Conservation (phyloP, 2,329 filamentous ascomycete genomes). For the Hymenoscyphus occultus region DNA sequence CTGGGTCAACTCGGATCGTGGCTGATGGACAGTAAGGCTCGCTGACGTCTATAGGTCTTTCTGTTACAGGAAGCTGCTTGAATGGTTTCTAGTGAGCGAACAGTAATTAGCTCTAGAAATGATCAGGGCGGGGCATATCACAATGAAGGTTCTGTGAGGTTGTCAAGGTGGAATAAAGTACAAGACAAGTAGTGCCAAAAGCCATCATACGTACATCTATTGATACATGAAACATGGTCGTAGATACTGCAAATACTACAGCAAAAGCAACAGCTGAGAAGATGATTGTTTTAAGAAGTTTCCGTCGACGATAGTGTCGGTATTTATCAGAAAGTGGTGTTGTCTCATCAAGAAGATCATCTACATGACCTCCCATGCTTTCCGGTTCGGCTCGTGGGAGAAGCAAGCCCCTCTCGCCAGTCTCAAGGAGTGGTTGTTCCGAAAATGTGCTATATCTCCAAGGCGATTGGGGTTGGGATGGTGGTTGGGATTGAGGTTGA, state of each 20-base stretch:
- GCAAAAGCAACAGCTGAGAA: slow-evolving; percentile 25
- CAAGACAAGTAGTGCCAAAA: neutral
- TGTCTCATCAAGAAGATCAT: slow-evolving; percentile 23
- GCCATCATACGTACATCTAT: slow-evolving; percentile 17
- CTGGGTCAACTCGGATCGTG: slow-evolving; percentile 18
- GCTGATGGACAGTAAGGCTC: slow-evolving; percentile 28
- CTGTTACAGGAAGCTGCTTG: slow-evolving; percentile 3
- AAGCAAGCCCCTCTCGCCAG: slow-evolving; percentile 12
- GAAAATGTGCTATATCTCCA: slow-evolving; percentile 30
- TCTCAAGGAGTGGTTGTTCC: slow-evolving; percentile 26
- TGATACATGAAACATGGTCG: slow-evolving; percentile 12
- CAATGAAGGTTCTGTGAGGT: neutral
- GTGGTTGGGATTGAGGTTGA: neutral
- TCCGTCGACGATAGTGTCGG: slow-evolving; percentile 12
- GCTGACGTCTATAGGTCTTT: slow-evolving; percentile 19
- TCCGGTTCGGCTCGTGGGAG: slow-evolving; percentile 23
- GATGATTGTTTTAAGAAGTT: slow-evolving; percentile 18
- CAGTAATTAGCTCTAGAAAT: neutral
- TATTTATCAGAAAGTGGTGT: slow-evolving; percentile 24
- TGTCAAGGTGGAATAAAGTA: neutral
- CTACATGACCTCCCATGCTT: slow-evolving; percentile 32
- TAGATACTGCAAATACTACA: slow-evolving; percentile 15
- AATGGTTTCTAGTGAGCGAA: neutral
- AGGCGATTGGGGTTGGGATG: slow-evolving; percentile 9
- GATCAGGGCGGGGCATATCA: neutral